These are phyloP conservation scores for Colletotrichum caudatum DNA, from an alignment of 2,329 filamentous ascomycete genomes.

Conservation along the genomic window DNA sequence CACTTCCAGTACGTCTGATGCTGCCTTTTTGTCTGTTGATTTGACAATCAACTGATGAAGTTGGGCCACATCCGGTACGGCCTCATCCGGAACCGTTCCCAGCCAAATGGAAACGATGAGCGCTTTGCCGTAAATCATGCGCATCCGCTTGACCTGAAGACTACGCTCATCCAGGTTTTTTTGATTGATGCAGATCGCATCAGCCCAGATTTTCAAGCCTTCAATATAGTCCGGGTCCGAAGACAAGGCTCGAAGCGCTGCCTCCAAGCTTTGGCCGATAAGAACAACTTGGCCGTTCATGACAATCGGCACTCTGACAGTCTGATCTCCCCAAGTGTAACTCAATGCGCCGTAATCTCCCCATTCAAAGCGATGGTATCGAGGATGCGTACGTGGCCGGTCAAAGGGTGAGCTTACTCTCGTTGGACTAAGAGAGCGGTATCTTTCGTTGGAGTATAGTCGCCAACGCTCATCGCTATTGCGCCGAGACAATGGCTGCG, in stretches of 20 bases:
- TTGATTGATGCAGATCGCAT: constrained; percentile 45
- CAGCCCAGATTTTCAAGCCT: constrained; percentile 40
- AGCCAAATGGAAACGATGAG: constrained; percentile 40
- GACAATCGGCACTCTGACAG: constrained; percentile 15
- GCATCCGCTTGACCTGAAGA: constrained; percentile 43
- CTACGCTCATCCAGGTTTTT: constrained; percentile 39
- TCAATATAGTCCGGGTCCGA: constrained; percentile 28
- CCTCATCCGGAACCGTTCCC: constrained; percentile 22
- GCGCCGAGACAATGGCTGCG: constrained; percentile 10
- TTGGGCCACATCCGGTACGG: constrained; percentile 28
- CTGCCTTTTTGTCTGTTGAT: constrained; percentile 5
- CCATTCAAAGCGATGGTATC: constrained; percentile 31
- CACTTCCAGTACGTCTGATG: constrained; percentile 6
- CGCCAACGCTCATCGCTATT: constrained; percentile 33
- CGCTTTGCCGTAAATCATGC: constrained; percentile 38
- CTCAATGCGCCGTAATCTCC: constrained; percentile 33
- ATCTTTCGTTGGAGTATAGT: constrained; percentile 26
- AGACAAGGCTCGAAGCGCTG: constrained; percentile 26
- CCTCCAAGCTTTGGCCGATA: constrained; percentile 26
- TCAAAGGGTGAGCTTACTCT: constrained; percentile 25
- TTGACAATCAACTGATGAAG: constrained; percentile 22
- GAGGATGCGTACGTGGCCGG: constrained; percentile 17
- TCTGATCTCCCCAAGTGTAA: constrained; percentile 33
- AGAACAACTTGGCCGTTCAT: constrained; percentile 24
- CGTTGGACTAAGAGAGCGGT: constrained; percentile 19